Conservation (phyloP, 331 rosid species). For the Arachis monticola region DNA sequence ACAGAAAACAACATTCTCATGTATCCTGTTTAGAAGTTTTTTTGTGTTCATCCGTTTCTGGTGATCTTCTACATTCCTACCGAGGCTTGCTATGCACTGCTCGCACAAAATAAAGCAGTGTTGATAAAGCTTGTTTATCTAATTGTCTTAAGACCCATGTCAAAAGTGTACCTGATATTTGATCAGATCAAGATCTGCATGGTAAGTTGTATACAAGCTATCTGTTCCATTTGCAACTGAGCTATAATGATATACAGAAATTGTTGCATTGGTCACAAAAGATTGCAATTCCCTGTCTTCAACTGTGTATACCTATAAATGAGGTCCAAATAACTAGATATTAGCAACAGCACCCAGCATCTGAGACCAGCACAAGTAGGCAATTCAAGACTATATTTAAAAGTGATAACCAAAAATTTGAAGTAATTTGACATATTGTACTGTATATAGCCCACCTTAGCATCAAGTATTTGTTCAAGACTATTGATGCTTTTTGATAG, state of each 20-base stretch:
- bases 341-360: slow-evolving; percentile 11
- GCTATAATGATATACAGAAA: slow-evolving; percentile 56
- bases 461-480: slow-evolving; percentile 80
- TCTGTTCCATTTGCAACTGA: slow-evolving; percentile 43
- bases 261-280: slow-evolving; percentile 65
- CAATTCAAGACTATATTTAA: slow-evolving; percentile 29
- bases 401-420: slow-evolving; percentile 11
- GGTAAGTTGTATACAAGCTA: slow-evolving; percentile 42
- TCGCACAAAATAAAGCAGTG: slow-evolving; percentile 44
- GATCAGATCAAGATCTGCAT: slow-evolving; percentile 55
- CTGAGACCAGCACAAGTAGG: slow-evolving; percentile 29
- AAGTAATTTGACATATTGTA: slow-evolving; percentile 24
- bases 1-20: slow-evolving; percentile 74
- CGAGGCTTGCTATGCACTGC: slow-evolving; percentile 68
- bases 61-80: slow-evolving; percentile 50
- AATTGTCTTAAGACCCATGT: slow-evolving; percentile 31
- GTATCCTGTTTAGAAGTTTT: slow-evolving; percentile 66
- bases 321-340: slow-evolving; percentile 25
- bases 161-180: slow-evolving; percentile 69
- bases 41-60: slow-evolving; percentile 63
- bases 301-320: slow-evolving; percentile 77
- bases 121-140: slow-evolving; percentile 39
- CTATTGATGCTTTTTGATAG: slow-evolving; percentile 86
- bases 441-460: slow-evolving; percentile 69
- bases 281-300: slow-evolving; percentile 58